Base-by-base conservation (phyloP, 805 yeast species). In the Candida maris region DNA sequence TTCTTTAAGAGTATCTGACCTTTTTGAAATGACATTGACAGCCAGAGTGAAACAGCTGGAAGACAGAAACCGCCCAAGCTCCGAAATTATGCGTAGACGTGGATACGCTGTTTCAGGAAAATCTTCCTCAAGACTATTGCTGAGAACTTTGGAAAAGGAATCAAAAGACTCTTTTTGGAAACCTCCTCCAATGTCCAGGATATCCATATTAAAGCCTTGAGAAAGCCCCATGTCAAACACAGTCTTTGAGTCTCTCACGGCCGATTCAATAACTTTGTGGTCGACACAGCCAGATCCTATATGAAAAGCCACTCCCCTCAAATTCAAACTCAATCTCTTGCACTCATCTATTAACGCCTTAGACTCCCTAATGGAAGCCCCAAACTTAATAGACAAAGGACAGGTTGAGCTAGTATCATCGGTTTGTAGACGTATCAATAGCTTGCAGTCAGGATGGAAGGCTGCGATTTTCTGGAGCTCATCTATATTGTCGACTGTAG, bases 221-320 rank as follows among this genome's bases (percentile, higher is more conserved):
- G 59, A 42, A 4, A 46, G 41, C 6, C 79, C 95, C 38, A 62
- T 53, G 37, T 81, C 81, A 53, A 89, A 91, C 3, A 89, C 75
- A 6, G 47, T 38, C 34, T 77, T 73, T 2, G 96, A 75, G 54
- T 87, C 95, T 35, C 64, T 57, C 25, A 87, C 75, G 0, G 97
- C 96, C 43, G 75, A 74, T 38, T 68, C 68, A 46, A 85, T 73
- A 3, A 91, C 73, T 28, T 65, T 59, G 38, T 78, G 73, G 56
- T 86, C 93, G 34, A 74, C 74, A 10, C 95, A 91, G 22, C 97
- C 97, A 2, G 96, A 85, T 1, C 98, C 98, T 42, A 89, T 85
- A 59, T 91, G 98, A 73, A 91, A 91, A 4, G 96, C 88, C 23
- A 89, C 89, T 35, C 98, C 98, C 12, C 65, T 76, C 24, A 91